Evolutionary conservation across 495 filamentous ascomycete species (phyloP).

Genomic region (Bacidia gigantensis): DNA sequence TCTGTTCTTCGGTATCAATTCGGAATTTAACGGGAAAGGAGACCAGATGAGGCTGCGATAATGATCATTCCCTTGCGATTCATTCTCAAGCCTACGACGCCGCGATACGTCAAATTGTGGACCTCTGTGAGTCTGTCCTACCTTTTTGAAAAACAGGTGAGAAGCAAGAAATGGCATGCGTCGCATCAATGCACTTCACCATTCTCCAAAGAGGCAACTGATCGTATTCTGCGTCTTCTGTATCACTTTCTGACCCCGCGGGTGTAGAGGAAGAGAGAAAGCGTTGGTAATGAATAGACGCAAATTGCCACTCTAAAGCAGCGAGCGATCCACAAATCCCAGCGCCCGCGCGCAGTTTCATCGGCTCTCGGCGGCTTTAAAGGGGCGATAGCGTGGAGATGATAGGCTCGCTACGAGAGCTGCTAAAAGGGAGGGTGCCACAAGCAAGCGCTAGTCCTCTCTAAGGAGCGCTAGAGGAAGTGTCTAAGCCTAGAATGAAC

Average conservation of each 20-base stretch:
- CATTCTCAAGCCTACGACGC: too few species aligned
- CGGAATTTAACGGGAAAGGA: too few species aligned
- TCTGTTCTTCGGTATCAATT: too few species aligned
- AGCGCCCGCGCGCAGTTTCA: not conserved
- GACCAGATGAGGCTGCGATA: too few species aligned
- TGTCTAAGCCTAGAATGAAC: not conserved
- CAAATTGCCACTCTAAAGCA: slow-evolving; percentile 4
- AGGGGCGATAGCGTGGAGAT: not conserved
- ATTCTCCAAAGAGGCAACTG: not conserved
- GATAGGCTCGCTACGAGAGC: not conserved
- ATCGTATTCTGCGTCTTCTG: not conserved
- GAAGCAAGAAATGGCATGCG: too few species aligned
- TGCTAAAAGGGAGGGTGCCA: not conserved
- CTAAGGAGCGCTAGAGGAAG: not conserved
- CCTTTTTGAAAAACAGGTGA: too few species aligned
- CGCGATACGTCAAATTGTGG: too few species aligned
- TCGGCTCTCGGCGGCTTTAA: not conserved
- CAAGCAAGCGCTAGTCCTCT: not conserved
- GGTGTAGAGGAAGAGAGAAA: not conserved
- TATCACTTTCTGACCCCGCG: not conserved
- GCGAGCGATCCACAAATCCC: not conserved
- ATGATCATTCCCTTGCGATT: too few species aligned
- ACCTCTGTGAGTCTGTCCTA: too few species aligned
- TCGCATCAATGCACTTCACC: not conserved
- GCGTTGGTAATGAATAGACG: not conserved